These are phyloP conservation scores for Tricholoma hemisulphureum DNA, from an alignment of 768 basidiomycete species.

Conservation along the genomic window DNA sequence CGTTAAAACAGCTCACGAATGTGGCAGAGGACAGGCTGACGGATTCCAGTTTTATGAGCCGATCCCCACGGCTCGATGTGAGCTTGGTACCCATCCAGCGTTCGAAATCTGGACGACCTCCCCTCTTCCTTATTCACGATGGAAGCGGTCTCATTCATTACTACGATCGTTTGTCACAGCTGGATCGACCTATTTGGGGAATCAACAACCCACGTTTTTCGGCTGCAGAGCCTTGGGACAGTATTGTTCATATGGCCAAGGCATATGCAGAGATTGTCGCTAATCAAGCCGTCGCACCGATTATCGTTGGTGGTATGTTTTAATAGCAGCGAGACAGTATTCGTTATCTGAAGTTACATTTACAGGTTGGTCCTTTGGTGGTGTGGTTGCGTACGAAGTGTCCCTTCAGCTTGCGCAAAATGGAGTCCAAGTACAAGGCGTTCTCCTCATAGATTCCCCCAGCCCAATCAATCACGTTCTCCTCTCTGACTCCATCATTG, in stretches of 20 bases:
- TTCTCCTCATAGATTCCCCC: constrained; percentile 69
- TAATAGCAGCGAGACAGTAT: neutral
- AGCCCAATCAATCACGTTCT: constrained; percentile 51
- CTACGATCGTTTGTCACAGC: constrained; percentile 42
- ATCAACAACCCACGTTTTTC: constrained; percentile 57
- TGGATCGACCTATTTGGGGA: constrained; percentile 59
- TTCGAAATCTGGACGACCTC: constrained; percentile 25
- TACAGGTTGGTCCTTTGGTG: constrained; percentile 79
- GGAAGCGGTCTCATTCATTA: constrained; percentile 63
- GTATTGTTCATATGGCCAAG: constrained; percentile 50
- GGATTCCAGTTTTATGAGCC: constrained; percentile 10
- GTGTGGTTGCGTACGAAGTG: constrained; percentile 67
- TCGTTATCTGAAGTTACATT: neutral
- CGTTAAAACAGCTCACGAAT: neutral
- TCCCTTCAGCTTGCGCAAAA: constrained; percentile 48
- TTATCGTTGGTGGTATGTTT: constrained; percentile 59
- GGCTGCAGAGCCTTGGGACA: constrained; percentile 44
- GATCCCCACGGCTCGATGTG: constrained; percentile 23
- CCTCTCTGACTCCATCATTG: constrained; percentile 52
- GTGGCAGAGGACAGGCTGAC: neutral
- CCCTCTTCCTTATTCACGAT: constrained; percentile 70
- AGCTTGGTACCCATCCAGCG: constrained; percentile 39
- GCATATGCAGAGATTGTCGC: constrained; percentile 46
- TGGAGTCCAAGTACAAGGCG: constrained; percentile 48
- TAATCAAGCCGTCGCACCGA: constrained; percentile 31